A percentile compares a stretch with the other conserved stretches of the same genome.
Conservation (phyloP, 108 stramenopile species). For the Skeletonema menzelii region DNA sequence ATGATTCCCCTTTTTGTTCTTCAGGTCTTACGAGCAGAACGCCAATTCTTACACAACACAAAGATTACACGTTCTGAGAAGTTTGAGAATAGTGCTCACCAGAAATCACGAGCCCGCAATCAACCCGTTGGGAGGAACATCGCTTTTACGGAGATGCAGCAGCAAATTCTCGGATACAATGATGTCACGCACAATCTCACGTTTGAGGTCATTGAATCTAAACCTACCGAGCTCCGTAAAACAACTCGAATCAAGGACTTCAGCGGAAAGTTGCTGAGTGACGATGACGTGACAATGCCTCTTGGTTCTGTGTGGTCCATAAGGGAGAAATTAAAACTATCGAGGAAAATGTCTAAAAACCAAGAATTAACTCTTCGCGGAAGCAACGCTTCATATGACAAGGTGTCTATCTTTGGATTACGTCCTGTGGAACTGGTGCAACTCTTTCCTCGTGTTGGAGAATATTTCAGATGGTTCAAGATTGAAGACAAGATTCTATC, state of each 20-base stretch:
- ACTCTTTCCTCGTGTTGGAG: not conserved
- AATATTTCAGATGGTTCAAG: slow-evolving; percentile 18
- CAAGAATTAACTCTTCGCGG: not conserved
- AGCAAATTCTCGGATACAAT: slow-evolving; percentile 5
- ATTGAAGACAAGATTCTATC: not conserved
- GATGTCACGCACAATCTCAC: slow-evolving; percentile 16
- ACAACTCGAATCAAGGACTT: not conserved
- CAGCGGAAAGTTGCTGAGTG: not conserved
- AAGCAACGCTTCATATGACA: slow-evolving; percentile 2
- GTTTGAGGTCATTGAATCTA: slow-evolving; percentile 1
- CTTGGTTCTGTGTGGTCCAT: too few relatives aligned
- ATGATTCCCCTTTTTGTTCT: too few relatives aligned
- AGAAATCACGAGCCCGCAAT: not conserved
- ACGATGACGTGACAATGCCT: too few relatives aligned
- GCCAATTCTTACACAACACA: slow-evolving; percentile 16
- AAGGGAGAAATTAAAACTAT: too few relatives aligned
- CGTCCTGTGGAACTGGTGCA: slow-evolving; percentile 12
- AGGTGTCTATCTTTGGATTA: slow-evolving; percentile 6
- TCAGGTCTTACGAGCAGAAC: not conserved
- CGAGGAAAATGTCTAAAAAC: not conserved
- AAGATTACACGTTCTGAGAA: slow-evolving; percentile 1
- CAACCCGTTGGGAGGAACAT: slow-evolving; percentile 3
- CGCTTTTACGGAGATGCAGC: not conserved
- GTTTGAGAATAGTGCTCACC: not conserved
- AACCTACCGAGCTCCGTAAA: slow-evolving; percentile 7